Base-by-base conservation (phyloP, 495 filamentous ascomycete species). In the Penicillium nucicola region DNA sequence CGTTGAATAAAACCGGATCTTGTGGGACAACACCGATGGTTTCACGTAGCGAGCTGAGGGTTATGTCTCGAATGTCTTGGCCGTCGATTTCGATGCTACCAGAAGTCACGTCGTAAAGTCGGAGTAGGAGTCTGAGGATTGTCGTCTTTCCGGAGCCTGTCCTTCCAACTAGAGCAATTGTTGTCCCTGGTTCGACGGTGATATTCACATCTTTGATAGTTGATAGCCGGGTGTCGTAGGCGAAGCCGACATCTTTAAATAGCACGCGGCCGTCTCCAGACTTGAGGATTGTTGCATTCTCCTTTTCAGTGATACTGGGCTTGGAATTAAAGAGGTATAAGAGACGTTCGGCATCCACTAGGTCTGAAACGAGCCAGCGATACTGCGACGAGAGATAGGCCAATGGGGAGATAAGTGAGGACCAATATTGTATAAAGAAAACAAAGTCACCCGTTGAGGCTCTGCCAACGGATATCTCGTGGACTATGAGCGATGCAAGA, bases 61-160 rank as follows among this genome's bases (percentile, higher is more conserved):
- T 85, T 17, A 90, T 76, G 34, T 87, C 77, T 13, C 79, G 75
- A 42, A 91, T 81, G 58, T 91, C 83, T 45, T 89, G 85, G 4
- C 81, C 84, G 60, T 92, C 88, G 42, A 92, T 86, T n/a, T 65
- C 61, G 45, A 92, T 87, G 2, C 66, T 70, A 1, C 88, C 88
- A 11, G 60, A 58, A 4, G 70, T 77, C 3, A 85, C 76, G 55
- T 92, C 85, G 67, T 88, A 91, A 61, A 86, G 85, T 0, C 88
- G 76, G 50, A 81, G 75, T 14, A 91, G 76, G 6, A 92, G 76
- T 54, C 88, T 86, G 37, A 90, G 69, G 33, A 89, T 83, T 2
- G 87, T 89, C 3, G 87, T 86, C 58, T 92, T 93, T 15, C 88
- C 88, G 19, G 80, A 79, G 17, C 88, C 88, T 3, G 85, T 88